Conservation (phyloP, 306 rosid genomes). For the Benincasa hispida region DNA sequence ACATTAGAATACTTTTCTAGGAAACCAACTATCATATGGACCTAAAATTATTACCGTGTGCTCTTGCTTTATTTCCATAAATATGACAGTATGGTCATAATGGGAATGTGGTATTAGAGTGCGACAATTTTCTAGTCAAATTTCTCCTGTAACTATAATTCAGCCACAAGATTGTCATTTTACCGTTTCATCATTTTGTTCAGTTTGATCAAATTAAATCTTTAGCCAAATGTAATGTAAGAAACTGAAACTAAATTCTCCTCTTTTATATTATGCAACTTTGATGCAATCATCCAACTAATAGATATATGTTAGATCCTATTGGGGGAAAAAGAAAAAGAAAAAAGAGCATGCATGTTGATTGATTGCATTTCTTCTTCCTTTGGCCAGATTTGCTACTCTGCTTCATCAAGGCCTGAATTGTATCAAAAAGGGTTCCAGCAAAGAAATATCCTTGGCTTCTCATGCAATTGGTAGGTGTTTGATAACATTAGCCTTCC, state of each 20-base stretch:
- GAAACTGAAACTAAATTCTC: not conserved
- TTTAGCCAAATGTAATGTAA: not conserved
- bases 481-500: constrained; percentile 6
- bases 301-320: not conserved
- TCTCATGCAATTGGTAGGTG: constrained; percentile 67
- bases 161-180: not conserved
- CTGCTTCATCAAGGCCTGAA: constrained; percentile 70
- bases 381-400: constrained; percentile 58
- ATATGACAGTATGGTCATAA: not conserved
- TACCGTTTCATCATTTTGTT: not conserved
- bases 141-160: not conserved
- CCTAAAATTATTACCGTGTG: not conserved
- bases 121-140: too few relatives aligned
- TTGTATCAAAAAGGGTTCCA: constrained; percentile 66
- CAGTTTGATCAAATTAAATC: not conserved
- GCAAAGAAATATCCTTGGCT: constrained; percentile 70
- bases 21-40: not conserved
- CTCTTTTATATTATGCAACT: not conserved
- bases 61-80: not conserved
- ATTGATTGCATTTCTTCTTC: constrained; percentile 2
- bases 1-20: not conserved
- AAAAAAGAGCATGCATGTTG: not conserved
- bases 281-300: not conserved
- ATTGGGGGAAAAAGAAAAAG: not conserved
- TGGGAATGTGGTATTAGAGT: not conserved